Percentiles rank a stretch among this genome's conserved stretches.
phyloP scores from a whole-genome alignment of 2,329 filamentous ascomycete genomes.

The Arachnopeziza araneosa region DNA sequence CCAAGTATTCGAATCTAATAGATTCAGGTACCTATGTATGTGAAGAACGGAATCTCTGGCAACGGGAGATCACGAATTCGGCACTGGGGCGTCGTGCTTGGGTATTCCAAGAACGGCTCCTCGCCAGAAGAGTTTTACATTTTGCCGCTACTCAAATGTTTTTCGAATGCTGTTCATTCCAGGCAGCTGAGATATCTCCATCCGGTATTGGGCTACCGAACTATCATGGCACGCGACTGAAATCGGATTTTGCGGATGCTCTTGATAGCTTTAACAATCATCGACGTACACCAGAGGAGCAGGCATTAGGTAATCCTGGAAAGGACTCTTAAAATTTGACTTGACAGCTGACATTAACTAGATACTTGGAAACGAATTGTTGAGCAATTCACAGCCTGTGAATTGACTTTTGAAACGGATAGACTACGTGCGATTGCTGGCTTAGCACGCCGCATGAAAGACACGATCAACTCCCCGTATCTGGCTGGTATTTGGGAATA shows the following conservation, averaged over 20 bases:
- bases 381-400: too few relatives aligned
- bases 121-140: neutral
- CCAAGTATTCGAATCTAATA: neutral
- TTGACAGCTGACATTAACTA: too few relatives aligned
- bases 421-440: neutral
- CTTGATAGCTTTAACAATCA: too few relatives aligned
- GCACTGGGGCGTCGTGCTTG: neutral
- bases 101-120: neutral
- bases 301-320: too few relatives aligned
- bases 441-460: neutral
- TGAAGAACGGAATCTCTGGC: neutral
- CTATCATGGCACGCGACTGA: too few relatives aligned
- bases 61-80: neutral
- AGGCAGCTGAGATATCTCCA: too few relatives aligned
- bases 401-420: neutral
- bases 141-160: neutral
- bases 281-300: too few relatives aligned
- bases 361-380: too few relatives aligned
- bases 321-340: too few relatives aligned
- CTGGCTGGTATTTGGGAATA: neutral
- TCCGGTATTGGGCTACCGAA: too few relatives aligned
- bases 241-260: too few relatives aligned
- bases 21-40: neutral
- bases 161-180: neutral
- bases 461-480: neutral